Evolutionary conservation across 495 filamentous ascomycete genomes (phyloP).

Genomic region (Astrocystis sublimbata): DNA sequence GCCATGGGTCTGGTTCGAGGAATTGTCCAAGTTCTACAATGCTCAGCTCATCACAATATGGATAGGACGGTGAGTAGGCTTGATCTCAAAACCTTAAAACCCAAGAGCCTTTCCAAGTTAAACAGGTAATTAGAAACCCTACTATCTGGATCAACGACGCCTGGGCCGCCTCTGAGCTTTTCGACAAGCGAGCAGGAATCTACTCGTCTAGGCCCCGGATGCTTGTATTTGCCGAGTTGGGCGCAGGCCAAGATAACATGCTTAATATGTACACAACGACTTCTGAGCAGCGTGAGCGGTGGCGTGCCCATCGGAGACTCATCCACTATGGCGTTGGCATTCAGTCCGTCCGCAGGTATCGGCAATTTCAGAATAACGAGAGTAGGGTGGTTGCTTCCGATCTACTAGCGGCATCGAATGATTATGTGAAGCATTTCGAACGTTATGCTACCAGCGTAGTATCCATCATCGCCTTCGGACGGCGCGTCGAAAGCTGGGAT

Average conservation of each 20-base stretch:
- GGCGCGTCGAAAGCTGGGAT: conserved; percentile 58
- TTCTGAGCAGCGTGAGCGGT: conserved; percentile 56
- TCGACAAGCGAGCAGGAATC: conserved; percentile 59
- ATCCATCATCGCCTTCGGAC: conserved; percentile 63
- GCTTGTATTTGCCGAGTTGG: conserved; percentile 62
- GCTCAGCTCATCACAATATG: conserved; percentile 62
- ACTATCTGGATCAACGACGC: conserved; percentile 69
- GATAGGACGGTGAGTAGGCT: conserved; percentile 51
- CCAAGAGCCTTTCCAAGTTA: not conserved
- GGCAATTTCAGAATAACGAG: conserved; percentile 62
- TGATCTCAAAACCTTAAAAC: not conserved
- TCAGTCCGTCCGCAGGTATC: conserved; percentile 61
- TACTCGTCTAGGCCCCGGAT: conserved; percentile 56
- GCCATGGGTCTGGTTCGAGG: conserved; percentile 66
- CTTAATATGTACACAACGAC: conserved; percentile 55
- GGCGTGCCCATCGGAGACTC: conserved; percentile 62
- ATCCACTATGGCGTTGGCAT: conserved; percentile 62
- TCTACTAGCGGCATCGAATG: conserved; percentile 45
- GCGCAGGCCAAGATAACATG: conserved; percentile 58
- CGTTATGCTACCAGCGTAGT: conserved; percentile 66
- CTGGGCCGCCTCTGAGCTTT: conserved; percentile 56
- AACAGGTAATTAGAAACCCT: conserved; percentile 45
- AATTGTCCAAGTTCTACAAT: conserved; percentile 54
- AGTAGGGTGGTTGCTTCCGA: conserved; percentile 54
- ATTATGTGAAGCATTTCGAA: conserved; percentile 64